These are phyloP conservation scores for Pseudopithomyces maydicus DNA, from an alignment of 2,329 filamentous ascomycete genomes.

Conservation along the genomic window DNA sequence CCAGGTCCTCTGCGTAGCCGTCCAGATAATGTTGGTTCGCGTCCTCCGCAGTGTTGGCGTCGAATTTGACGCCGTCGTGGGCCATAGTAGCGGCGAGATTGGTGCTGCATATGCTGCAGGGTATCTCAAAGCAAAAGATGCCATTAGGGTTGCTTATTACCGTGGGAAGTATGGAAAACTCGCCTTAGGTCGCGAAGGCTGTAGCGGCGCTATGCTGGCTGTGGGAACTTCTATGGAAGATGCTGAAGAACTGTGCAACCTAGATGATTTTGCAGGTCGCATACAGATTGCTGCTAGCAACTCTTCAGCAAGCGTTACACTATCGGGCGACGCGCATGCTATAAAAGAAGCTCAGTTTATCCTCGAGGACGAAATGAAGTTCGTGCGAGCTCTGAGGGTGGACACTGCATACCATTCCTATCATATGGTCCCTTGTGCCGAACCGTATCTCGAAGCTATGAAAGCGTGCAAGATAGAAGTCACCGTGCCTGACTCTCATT, in stretches of 20 bases:
- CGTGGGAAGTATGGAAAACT: conserved; percentile 13
- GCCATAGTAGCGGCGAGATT: conserved; percentile 33
- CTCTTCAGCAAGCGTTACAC: conserved; percentile 21
- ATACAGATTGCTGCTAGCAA: conserved; percentile 30
- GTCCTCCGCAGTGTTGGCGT: conserved; percentile 14
- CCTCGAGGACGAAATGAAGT: conserved; percentile 26
- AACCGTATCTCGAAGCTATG: conserved; percentile 15
- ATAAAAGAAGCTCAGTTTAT: conserved; percentile 5
- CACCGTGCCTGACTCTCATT: background rate
- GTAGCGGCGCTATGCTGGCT: conserved; percentile 36
- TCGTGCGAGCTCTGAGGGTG: conserved; percentile 20
- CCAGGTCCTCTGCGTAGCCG: conserved; percentile 26
- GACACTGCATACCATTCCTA: conserved; percentile 37
- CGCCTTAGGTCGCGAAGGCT: background rate
- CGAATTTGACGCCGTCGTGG: conserved; percentile 15
- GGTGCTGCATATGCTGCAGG: conserved; percentile 46
- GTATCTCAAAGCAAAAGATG: conserved; percentile 19
- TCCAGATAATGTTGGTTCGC: conserved; percentile 24
- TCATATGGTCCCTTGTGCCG: conserved; percentile 24
- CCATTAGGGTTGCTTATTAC: conserved; percentile 24
- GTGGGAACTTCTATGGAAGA: conserved; percentile 11
- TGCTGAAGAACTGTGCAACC: conserved; percentile 30
- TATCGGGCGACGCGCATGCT: conserved; percentile 24
- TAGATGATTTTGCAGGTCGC: conserved; percentile 17
- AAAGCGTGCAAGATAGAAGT: background rate